Evolutionary conservation across 805 yeast species (phyloP).

Genomic region (Priceomyces medius): DNA sequence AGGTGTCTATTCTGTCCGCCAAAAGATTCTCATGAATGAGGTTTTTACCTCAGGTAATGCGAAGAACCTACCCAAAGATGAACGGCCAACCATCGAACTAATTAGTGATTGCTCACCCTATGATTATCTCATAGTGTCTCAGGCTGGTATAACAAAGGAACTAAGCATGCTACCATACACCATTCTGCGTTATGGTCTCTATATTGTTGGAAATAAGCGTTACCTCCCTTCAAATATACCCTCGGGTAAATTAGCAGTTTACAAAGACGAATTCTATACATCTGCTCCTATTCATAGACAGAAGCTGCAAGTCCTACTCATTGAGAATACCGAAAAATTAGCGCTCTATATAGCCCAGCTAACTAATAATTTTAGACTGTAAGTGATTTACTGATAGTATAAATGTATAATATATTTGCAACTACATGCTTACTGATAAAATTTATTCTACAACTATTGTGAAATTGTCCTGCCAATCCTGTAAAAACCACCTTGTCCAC

Average conservation of each 20-base stretch:
- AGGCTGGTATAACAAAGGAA: background rate
- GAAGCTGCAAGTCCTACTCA: background rate
- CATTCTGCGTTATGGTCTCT: conserved; percentile 1
- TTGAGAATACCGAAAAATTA: background rate
- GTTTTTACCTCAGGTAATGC: conserved; percentile 14
- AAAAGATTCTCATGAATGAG: conserved; percentile 42
- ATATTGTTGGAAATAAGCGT: background rate
- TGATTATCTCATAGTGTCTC: conserved; percentile 1
- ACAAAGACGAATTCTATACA: background rate
- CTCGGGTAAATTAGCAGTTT: conserved; percentile 3
- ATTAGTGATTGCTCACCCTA: background rate
- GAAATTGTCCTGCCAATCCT: too few species aligned
- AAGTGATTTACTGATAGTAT: background rate
- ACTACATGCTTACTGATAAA: too few species aligned
- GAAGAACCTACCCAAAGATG: background rate
- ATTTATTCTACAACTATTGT: too few species aligned
- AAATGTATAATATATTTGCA: background rate
- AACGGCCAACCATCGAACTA: background rate
- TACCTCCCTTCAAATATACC: conserved; percentile 2
- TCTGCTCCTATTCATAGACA: background rate
- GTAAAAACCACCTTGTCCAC: too few species aligned
- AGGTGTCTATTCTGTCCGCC: conserved; percentile 39
- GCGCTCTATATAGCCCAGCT: background rate
- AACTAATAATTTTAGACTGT: background rate
- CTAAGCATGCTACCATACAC: background rate